Percentiles rank a stretch among this genome's conserved stretches.
phyloP scores from a whole-genome alignment of 208 protist genomes.

The Leishmania gerbilli region DNA sequence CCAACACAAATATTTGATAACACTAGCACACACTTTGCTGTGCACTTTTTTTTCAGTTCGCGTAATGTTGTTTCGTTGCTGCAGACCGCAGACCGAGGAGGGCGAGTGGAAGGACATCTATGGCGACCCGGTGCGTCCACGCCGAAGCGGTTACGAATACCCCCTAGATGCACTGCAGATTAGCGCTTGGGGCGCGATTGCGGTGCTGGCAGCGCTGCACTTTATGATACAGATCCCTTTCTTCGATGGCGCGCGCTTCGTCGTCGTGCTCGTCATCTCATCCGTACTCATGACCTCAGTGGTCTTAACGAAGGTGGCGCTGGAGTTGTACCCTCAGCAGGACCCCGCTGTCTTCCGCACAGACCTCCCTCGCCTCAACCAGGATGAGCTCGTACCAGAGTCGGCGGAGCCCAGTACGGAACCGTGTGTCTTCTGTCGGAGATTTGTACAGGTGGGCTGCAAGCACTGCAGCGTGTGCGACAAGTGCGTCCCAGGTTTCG shows the following conservation, averaged over 20 bases:
- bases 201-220: conserved; percentile 48
- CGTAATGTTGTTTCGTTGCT: conserved; percentile 36
- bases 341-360: conserved; percentile 69
- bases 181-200: conserved; percentile 63
- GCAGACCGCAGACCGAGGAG: conserved; percentile 32
- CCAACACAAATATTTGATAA: not conserved
- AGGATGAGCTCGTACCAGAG: conserved; percentile 55
- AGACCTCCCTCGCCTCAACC: conserved; percentile 52
- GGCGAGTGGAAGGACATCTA: conserved; percentile 84
- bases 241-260: conserved; percentile 42
- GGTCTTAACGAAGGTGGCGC: conserved; percentile 54
- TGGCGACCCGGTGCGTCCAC: conserved; percentile 79
- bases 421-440: conserved; percentile 83
- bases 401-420: conserved; percentile 40
- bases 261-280: conserved; percentile 54
- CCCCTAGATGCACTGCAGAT: conserved; percentile 78
- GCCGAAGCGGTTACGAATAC: conserved; percentile 74
- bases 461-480: conserved; percentile 93
- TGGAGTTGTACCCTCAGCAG: conserved; percentile 72
- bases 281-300: conserved; percentile 36
- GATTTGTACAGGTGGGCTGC: conserved; percentile 66
- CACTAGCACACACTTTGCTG: not conserved
- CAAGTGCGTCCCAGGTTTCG: conserved; percentile 90
- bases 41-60: not conserved
- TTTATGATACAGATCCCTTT: conserved; percentile 74